These are phyloP conservation scores for Phytophthora parvispora DNA, from an alignment of 352 stramenopile species.

Conservation along the genomic window DNA sequence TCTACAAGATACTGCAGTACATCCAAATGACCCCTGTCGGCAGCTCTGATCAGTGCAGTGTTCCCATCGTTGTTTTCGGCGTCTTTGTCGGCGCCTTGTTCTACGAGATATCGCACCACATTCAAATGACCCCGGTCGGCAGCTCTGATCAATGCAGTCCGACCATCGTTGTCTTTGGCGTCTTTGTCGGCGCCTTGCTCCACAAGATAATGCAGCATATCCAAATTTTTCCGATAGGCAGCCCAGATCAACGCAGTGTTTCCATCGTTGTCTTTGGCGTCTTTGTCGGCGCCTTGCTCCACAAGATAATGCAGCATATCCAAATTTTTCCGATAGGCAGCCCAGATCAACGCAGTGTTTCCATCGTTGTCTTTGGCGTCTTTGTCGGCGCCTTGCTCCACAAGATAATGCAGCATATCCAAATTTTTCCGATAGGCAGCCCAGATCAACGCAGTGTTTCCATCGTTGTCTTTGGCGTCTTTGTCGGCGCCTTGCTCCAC, in stretches of 20 bases:
- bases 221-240: not conserved
- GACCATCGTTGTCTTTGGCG: slow-evolving; percentile 4
- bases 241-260: slow-evolving; percentile 8
- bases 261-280: slow-evolving; percentile 7
- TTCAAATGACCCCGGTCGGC: not conserved
- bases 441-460: no score
- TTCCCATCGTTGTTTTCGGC: not conserved
- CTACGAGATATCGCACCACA: slow-evolving; percentile 22
- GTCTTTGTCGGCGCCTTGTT: slow-evolving; percentile 11
- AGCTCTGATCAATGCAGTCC: slow-evolving; percentile 12
- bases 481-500: no score
- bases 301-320: no score
- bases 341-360: no score
- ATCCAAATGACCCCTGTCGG: slow-evolving; percentile 5
- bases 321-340: no score
- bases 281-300: no score
- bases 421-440: no score
- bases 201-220: slow-evolving; percentile 6
- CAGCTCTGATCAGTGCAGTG: slow-evolving; percentile 10
- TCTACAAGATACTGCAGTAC: slow-evolving; percentile 19
- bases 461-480: no score
- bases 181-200: slow-evolving; percentile 16
- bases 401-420: no score
- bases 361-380: no score
- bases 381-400: no score